Evolutionary conservation across 805 yeast genomes (phyloP).

Genomic region (Candida oleophila): DNA sequence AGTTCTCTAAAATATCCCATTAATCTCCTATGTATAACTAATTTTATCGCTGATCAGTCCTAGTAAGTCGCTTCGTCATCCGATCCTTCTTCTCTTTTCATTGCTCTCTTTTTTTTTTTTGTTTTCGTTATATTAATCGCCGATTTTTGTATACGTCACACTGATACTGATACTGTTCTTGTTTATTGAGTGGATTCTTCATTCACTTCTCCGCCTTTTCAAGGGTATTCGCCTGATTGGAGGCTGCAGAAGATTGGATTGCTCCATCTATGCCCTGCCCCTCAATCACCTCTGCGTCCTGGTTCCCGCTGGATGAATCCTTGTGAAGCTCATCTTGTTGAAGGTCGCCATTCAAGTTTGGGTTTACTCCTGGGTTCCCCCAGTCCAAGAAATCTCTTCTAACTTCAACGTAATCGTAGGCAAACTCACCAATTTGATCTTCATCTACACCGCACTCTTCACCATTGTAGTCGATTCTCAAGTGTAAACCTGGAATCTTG

Average conservation of each 20-base stretch:
- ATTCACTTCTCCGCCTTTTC: neutral
- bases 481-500: conserved; percentile 75
- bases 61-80: too few species aligned
- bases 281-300: conserved; percentile 2
- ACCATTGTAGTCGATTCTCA: conserved; percentile 80
- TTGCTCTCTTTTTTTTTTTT: too few species aligned
- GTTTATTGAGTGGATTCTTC: neutral
- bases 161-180: too few species aligned
- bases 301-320: neutral
- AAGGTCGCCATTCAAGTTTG: neutral
- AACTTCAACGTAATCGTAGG: conserved; percentile 97
- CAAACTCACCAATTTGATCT: conserved; percentile 97
- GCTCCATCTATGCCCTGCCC: neutral
- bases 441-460: conserved; percentile 93
- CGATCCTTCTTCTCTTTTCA: too few species aligned
- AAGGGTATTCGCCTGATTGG: neutral
- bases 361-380: conserved; percentile 31
- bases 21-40: too few species aligned
- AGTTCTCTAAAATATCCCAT: too few species aligned
- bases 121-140: too few species aligned
- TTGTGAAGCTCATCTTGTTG: conserved; percentile 1
- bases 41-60: too few species aligned
- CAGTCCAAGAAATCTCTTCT: conserved; percentile 81
- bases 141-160: too few species aligned
- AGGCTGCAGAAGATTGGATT: neutral